Evolutionary conservation across 305 asterid species (phyloP).

Genomic region (Fraxinus ornus): DNA sequence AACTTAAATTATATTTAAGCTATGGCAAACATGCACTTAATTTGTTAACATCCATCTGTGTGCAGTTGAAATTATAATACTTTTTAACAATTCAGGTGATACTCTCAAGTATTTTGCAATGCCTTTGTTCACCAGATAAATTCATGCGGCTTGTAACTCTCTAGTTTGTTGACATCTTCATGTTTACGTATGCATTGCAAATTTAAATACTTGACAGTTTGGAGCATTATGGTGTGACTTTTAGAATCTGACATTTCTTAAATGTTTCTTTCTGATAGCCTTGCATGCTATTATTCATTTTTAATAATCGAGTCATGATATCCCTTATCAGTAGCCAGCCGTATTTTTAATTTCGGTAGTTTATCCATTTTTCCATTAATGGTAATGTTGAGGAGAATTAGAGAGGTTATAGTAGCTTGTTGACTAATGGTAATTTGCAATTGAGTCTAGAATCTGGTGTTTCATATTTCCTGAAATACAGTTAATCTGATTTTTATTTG

Average conservation of each 20-base stretch:
- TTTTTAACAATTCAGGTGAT: neutral
- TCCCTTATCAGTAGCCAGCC: neutral
- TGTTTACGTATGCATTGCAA: neutral
- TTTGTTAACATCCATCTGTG: neutral
- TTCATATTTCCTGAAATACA: neutral
- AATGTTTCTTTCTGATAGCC: neutral
- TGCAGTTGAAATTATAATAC: neutral
- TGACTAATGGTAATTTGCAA: neutral
- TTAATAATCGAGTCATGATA: neutral
- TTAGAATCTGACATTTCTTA: neutral
- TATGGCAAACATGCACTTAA: neutral
- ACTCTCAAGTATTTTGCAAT: neutral
- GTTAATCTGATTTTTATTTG: neutral
- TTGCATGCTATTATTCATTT: neutral
- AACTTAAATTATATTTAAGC: neutral
- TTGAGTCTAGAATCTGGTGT: neutral
- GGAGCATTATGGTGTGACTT: neutral
- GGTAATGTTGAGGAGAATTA: neutral
- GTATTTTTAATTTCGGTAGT: neutral
- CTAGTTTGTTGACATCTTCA: neutral
- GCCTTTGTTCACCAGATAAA: neutral
- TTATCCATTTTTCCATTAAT: neutral
- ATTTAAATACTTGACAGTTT: neutral
- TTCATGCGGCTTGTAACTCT: neutral
- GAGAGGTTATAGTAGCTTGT: neutral